Evolutionary conservation across 345 rosid genomes (phyloP), one percentile per base, ranked within the genome.

Genomic region (Isatis tinctoria): DNA sequence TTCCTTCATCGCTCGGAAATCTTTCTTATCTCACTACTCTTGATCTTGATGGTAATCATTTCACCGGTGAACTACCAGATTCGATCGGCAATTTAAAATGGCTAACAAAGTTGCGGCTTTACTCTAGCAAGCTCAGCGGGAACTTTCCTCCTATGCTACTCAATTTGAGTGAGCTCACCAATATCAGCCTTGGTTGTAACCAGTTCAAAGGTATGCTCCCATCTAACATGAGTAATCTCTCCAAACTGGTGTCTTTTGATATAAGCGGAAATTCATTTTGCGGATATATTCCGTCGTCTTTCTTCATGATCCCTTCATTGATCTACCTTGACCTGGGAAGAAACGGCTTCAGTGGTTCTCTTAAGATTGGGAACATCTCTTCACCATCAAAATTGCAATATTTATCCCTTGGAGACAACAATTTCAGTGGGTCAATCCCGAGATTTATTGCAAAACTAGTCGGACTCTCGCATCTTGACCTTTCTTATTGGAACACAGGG

Each of bases 381-480:
- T n/a, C 61, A 33, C 11, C 26, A 74, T 58, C 78, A 12, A 26
- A 16, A 10, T 49, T 74, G 16, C 2, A 2, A 43, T 0, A 0
- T 5, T 45, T 74, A 18, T 16, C 3, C 11, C 67, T 74, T 47
- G 5, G 14, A 56, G 72, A 69, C 8, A 85, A 79, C 47, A 69
- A 65, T 20, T 78, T 85, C 12, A 49, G 8, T 10, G 79, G 83
- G 1, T 72, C 16, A 7, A 79, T 79, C 11, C 82, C 78, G 0
- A 0, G 22, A 0, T 83, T 72, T 39, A 37, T 72, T 49, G 51
- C 76, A 2, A 72, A 72, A 14, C 54, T 72, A 48, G 17, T 27
- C 0, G 14, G 7, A 0, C 60, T 72, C 14, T 17, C 0, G n/a
- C 32, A 0, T 7, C 70, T 63, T 53, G 47, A 65, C 20, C 56